Conservation (phyloP, 352 stramenopile species). For the Phytophthora cactorum region DNA sequence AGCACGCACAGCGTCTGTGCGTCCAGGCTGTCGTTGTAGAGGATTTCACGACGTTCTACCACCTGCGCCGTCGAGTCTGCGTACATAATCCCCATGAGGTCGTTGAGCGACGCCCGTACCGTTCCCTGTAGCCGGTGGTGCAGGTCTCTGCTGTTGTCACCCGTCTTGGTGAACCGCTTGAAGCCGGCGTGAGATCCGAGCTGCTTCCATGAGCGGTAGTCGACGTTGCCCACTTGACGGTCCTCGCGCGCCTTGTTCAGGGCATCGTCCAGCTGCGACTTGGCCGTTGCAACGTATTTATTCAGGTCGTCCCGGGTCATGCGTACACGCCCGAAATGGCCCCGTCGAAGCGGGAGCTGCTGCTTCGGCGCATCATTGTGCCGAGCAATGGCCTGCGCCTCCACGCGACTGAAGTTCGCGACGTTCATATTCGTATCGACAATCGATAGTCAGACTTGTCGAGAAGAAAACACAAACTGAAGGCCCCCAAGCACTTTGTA, state of each 20-base stretch:
- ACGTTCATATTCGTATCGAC: constrained; percentile 26
- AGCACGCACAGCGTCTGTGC: constrained; percentile 66
- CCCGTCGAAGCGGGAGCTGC: constrained; percentile 53
- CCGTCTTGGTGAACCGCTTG: constrained; percentile 63
- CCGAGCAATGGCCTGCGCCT: constrained; percentile 39
- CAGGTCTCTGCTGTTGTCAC: constrained; percentile 42
- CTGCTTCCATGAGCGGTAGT: constrained; percentile 64
- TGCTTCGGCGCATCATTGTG: constrained; percentile 26
- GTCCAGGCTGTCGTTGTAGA: constrained; percentile 69
- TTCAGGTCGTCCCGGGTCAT: constrained; percentile 42
- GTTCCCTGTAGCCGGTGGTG: constrained; percentile 67
- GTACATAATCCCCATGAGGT: constrained; percentile 72
- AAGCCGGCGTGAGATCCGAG: constrained; percentile 55
- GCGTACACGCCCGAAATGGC: constrained; percentile 52
- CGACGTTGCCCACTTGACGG: constrained; percentile 44
- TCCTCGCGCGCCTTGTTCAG: constrained; percentile 47
- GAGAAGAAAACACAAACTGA: constrained; percentile 37
- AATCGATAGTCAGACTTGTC: constrained; percentile 14
- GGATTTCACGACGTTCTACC: constrained; percentile 47
- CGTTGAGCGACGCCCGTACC: constrained; percentile 54
- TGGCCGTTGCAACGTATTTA: constrained; percentile 49
- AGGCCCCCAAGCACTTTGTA: constrained; percentile 3
- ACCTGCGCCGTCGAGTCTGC: constrained; percentile 55
- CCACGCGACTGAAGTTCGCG: constrained; percentile 33
- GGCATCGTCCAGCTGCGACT: constrained; percentile 52